Percentiles rank a stretch among this genome's conserved stretches.
phyloP scores from a whole-genome alignment of 345 rosid species.

The Lagerstroemia speciosa region DNA sequence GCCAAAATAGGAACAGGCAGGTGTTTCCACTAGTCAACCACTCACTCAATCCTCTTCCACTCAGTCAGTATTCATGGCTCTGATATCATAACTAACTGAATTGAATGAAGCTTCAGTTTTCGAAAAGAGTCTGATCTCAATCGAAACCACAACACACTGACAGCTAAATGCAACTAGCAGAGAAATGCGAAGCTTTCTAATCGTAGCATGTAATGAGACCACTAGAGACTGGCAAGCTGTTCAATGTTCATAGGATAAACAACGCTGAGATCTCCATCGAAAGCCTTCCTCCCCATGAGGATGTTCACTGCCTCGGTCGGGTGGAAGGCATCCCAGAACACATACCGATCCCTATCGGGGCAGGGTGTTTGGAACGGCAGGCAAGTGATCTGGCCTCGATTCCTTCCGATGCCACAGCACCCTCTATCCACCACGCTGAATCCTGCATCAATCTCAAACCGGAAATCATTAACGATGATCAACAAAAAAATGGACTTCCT shows the following conservation, averaged over 20 bases:
- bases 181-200: background rate
- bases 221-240: slow-evolving; percentile 47
- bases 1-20: too few species aligned
- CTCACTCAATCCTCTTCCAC: too few species aligned
- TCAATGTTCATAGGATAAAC: slow-evolving; percentile 71
- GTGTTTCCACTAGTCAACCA: too few species aligned
- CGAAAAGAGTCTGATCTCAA: background rate
- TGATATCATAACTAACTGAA: too few species aligned
- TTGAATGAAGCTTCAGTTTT: background rate
- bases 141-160: background rate
- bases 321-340: slow-evolving; percentile 98
- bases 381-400: slow-evolving; percentile 89
- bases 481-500: background rate
- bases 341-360: slow-evolving; percentile 46
- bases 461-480: background rate
- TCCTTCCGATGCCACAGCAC: slow-evolving; percentile 85
- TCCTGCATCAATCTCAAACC: slow-evolving; percentile 26
- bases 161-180: background rate
- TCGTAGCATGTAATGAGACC: background rate
- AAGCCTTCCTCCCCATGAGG: slow-evolving; percentile 60
- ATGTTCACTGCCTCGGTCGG: slow-evolving; percentile 92
- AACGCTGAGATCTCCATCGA: slow-evolving; percentile 44
- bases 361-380: slow-evolving; percentile 92
- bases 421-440: slow-evolving; percentile 65
- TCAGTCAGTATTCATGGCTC: too few species aligned